Percentiles rank a stretch among this genome's conserved stretches.
Conservation (phyloP, 495 filamentous ascomycete species). For the Endocarpon pusillum region DNA sequence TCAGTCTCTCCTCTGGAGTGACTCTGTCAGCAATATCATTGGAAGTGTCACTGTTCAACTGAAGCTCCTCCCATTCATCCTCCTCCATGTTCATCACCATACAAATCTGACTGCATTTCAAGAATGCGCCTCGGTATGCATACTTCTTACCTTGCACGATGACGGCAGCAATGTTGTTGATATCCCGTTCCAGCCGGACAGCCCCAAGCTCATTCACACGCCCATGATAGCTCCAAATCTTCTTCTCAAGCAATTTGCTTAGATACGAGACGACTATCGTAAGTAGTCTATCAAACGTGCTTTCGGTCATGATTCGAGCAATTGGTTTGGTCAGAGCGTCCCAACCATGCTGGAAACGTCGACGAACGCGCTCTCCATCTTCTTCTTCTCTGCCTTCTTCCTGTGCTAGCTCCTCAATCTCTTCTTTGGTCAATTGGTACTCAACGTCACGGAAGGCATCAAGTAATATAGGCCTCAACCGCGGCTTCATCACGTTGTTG, state of each 20-base stretch:
- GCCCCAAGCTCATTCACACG: slow-evolving; percentile 70
- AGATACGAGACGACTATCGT: slow-evolving; percentile 57
- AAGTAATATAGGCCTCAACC: slow-evolving; percentile 65
- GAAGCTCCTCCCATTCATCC: slow-evolving; percentile 82
- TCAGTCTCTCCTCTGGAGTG: slow-evolving; percentile 40
- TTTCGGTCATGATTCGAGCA: slow-evolving; percentile 63
- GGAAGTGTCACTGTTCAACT: slow-evolving; percentile 22
- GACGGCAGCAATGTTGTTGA: slow-evolving; percentile 58
- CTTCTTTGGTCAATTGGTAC: slow-evolving; percentile 39
- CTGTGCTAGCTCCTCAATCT: slow-evolving; percentile 18
- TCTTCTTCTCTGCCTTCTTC: slow-evolving; percentile 26
- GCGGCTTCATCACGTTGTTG: slow-evolving; percentile 72
- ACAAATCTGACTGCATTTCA: slow-evolving; percentile 63
- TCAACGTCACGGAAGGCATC: slow-evolving; percentile 87
- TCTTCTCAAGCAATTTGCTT: slow-evolving; percentile 65
- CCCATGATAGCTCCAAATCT: slow-evolving; percentile 71
- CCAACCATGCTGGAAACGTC: slow-evolving; percentile 68
- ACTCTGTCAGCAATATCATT: slow-evolving; percentile 31
- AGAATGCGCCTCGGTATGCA: slow-evolving; percentile 63
- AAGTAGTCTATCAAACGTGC: slow-evolving; percentile 53
- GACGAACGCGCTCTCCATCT: slow-evolving; percentile 38
- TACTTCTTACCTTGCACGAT: slow-evolving; percentile 55
- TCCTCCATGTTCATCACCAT: slow-evolving; percentile 94
- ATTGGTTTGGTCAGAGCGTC: slow-evolving; percentile 67
- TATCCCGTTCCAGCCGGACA: slow-evolving; percentile 74